Evolutionary conservation across 495 filamentous ascomycete genomes (phyloP).

Genomic region (Chaetomium cochliodes): DNA sequence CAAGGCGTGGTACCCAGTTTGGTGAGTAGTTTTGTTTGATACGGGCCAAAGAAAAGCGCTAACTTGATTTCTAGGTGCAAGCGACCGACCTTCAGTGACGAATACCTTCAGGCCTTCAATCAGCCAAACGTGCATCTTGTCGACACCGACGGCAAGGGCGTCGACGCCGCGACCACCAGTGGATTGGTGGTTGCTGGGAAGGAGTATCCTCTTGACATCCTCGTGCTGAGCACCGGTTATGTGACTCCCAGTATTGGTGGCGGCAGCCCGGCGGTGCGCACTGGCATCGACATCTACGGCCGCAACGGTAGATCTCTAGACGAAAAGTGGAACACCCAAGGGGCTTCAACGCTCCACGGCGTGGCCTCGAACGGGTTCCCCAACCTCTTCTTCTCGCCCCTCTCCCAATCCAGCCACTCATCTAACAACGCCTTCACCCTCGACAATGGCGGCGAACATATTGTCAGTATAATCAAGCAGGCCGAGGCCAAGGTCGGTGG

Average conservation of each 20-base stretch:
- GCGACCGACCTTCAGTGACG: constrained; percentile 48
- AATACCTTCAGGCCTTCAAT: constrained; percentile 49
- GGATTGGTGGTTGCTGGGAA: constrained; percentile 42
- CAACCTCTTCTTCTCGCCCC: constrained; percentile 52
- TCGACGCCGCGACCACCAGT: constrained; percentile 39
- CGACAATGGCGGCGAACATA: constrained; percentile 41
- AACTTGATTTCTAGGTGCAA: constrained; percentile 36
- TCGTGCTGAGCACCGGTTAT: constrained; percentile 54
- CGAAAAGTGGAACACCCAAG: constrained; percentile 43
- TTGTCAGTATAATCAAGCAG: constrained; percentile 48
- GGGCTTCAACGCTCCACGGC: constrained; percentile 50
- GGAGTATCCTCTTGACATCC: constrained; percentile 48
- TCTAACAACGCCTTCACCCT: constrained; percentile 47
- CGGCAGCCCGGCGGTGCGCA: constrained; percentile 35
- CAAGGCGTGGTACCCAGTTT: constrained; percentile 46
- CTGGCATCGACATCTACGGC: constrained; percentile 44
- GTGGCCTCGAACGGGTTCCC: constrained; percentile 48
- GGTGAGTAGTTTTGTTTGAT: constrained; percentile 21
- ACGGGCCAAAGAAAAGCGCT: background rate
- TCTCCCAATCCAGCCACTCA: constrained; percentile 40
- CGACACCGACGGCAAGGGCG: constrained; percentile 54
- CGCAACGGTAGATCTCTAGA: constrained; percentile 42
- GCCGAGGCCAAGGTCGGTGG: constrained; percentile 39
- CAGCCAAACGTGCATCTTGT: constrained; percentile 49
- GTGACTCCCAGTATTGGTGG: constrained; percentile 31